These are phyloP conservation scores for Oryza rufipogon DNA, from an alignment of 176 grass and related monocot genomes.

Conservation along the genomic window DNA sequence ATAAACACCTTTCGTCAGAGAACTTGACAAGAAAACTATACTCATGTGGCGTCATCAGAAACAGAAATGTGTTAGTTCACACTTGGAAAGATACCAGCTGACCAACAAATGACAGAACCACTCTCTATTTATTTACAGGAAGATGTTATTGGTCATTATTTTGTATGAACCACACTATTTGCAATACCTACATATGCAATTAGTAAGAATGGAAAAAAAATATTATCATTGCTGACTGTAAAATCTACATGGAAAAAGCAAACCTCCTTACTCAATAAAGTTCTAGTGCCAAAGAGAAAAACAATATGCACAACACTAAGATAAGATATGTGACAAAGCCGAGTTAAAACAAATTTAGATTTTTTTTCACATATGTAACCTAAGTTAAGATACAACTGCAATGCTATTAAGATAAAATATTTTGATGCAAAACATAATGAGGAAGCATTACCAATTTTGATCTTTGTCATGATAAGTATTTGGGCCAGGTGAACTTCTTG, in stretches of 20 bases:
- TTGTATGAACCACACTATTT: conserved; percentile 21
- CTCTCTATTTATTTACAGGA: not conserved
- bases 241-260: conserved; percentile 22
- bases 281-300: conserved; percentile 18
- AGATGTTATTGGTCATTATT: not conserved
- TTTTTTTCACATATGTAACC: not conserved
- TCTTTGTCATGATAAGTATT: conserved; percentile 75
- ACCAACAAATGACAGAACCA: conserved; percentile 6
- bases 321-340: conserved; percentile 22
- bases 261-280: conserved; percentile 21
- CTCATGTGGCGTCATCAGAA: not conserved
- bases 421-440: conserved; percentile 27
- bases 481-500: conserved; percentile 67
- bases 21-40: conserved; percentile 13
- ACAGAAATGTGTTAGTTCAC: not conserved
- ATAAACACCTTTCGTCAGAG: not conserved
- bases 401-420: conserved; percentile 25
- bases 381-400: conserved; percentile 28
- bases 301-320: conserved; percentile 3
- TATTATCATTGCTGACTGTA: conserved; percentile 1
- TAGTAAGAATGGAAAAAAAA: conserved; percentile 23
- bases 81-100: not conserved
- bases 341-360: not conserved
- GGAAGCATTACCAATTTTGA: conserved; percentile 72
- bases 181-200: conserved; percentile 24